phyloP scores from a whole-genome alignment of 371 early-diverging fungal genomes.

The Lichtheimia hyalospora region DNA sequence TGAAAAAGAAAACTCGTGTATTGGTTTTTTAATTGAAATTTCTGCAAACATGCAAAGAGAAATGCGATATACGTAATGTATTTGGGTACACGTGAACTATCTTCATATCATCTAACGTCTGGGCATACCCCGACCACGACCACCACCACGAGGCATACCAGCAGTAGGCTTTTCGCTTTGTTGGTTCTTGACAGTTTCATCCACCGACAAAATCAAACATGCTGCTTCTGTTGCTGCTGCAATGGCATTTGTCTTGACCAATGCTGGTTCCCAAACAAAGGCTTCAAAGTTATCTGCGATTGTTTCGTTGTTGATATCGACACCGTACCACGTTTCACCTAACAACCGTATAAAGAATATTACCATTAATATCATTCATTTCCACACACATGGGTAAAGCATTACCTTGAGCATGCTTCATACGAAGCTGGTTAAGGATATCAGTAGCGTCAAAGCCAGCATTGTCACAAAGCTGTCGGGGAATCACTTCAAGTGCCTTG shows the following conservation, averaged over 20 bases:
- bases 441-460: slow-evolving; percentile 99
- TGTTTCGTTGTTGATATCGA: slow-evolving; percentile 90
- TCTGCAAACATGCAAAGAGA: background rate
- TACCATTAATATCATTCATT: background rate
- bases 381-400: slow-evolving; percentile 1
- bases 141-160: slow-evolving; percentile 53
- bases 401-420: slow-evolving; percentile 87
- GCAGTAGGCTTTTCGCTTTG: slow-evolving; percentile 63
- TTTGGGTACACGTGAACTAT: background rate
- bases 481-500: slow-evolving; percentile 98
- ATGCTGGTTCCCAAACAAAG: slow-evolving; percentile 99
- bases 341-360: slow-evolving; percentile 4
- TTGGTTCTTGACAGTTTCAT: slow-evolving; percentile 91
- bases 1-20: background rate
- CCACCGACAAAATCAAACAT: slow-evolving; percentile 92
- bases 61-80: too few relatives aligned
- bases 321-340: slow-evolving; percentile 89
- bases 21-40: background rate
- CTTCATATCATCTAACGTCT: slow-evolving; percentile 45
- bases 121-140: slow-evolving; percentile 56
- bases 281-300: slow-evolving; percentile 91
- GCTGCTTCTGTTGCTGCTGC: slow-evolving; percentile 97
- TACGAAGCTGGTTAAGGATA: slow-evolving; percentile 96
- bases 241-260: slow-evolving; percentile 98
- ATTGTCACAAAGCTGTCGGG: slow-evolving; percentile 98